Conservation (phyloP, 306 rosid genomes). For the Arachis hypogaea region DNA sequence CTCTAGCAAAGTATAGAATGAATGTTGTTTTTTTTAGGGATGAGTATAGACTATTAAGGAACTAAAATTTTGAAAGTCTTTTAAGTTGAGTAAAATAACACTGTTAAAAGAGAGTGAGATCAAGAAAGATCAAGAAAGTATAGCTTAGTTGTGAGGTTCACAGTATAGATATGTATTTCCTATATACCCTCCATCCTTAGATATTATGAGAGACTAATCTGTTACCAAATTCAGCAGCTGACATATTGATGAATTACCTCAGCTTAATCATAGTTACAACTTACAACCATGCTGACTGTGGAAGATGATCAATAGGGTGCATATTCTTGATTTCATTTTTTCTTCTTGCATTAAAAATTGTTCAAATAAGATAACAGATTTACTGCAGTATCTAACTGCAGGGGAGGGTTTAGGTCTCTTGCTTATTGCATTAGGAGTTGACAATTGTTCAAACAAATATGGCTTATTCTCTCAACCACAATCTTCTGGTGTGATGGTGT, state of each 20-base stretch:
- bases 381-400: slow-evolving; percentile 78
- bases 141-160: too few relatives aligned
- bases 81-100: too few relatives aligned
- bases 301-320: slow-evolving; percentile 40
- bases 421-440: slow-evolving; percentile 90
- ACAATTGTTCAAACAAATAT: slow-evolving; percentile 66
- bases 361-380: slow-evolving; percentile 59
- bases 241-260: slow-evolving; percentile 34
- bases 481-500: too few relatives aligned
- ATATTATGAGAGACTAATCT: slow-evolving; percentile 31
- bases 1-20: too few relatives aligned
- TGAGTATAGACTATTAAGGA: neutral
- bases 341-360: slow-evolving; percentile 43
- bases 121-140: too few relatives aligned
- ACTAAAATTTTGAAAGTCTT: neutral
- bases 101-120: too few relatives aligned
- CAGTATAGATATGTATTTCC: too few relatives aligned
- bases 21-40: too few relatives aligned
- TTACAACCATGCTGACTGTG: slow-evolving; percentile 39
- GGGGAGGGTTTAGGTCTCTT: slow-evolving; percentile 90
- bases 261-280: slow-evolving; percentile 40
- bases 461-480: too few relatives aligned
- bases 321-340: slow-evolving; percentile 38
- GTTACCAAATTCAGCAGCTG: slow-evolving; percentile 19
- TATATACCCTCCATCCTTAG: slow-evolving; percentile 1